These are phyloP conservation scores for Taphrina communis DNA, from an alignment of 1,139 yeast species.

Conservation along the genomic window DNA sequence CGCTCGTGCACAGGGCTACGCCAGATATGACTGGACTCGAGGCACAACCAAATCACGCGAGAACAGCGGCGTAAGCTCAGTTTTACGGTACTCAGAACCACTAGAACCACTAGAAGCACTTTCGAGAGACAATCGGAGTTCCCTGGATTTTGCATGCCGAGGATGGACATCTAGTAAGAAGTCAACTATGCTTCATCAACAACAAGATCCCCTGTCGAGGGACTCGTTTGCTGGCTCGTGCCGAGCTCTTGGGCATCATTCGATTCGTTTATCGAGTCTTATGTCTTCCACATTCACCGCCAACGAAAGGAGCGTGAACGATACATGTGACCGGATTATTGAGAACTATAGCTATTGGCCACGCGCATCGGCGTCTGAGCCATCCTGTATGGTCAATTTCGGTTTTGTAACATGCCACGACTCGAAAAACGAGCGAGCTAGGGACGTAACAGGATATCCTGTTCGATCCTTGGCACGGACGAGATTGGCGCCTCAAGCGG, in stretches of 20 bases:
- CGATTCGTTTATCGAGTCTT: neutral
- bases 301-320: constrained; percentile 1
- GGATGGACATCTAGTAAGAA: neutral
- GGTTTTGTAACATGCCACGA: too few relatives aligned
- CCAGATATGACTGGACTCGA: neutral
- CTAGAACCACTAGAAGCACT: neutral
- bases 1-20: neutral
- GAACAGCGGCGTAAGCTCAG: neutral
- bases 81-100: neutral
- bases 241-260: neutral
- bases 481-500: too few relatives aligned
- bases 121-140: neutral
- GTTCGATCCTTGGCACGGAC: too few relatives aligned
- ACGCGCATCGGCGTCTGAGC: too few relatives aligned
- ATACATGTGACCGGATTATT: constrained; percentile 3
- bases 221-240: neutral
- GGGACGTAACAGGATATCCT: too few relatives aligned
- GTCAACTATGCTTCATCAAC: too few relatives aligned
- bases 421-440: too few relatives aligned
- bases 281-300: neutral
- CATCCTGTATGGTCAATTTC: too few relatives aligned
- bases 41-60: neutral
- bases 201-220: too few relatives aligned
- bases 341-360: constrained; percentile 7
- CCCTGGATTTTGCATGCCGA: constrained; percentile 3